Evolutionary conservation across 2,329 filamentous ascomycete species (phyloP).

Genomic region (Daldinia eschscholtzii): DNA sequence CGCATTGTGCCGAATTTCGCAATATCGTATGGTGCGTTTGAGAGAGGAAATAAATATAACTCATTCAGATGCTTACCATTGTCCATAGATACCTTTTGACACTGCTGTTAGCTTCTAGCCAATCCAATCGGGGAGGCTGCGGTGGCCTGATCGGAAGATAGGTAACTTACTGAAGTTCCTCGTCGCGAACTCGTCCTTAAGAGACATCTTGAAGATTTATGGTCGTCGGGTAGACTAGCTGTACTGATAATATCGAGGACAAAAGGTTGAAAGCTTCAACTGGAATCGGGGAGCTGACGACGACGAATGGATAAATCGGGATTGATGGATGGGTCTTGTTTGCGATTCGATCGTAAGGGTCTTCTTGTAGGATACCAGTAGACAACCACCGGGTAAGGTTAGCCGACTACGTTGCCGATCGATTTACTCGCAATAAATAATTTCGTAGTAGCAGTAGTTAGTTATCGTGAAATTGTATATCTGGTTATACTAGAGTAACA

Average conservation of each 20-base stretch:
- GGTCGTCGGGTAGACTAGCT: neutral
- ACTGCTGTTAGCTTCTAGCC: conserved; percentile 53
- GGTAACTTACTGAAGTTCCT: conserved; percentile 77
- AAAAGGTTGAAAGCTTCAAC: conserved; percentile 8
- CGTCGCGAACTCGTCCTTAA: conserved; percentile 78
- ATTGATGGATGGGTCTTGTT: conserved; percentile 12
- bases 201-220: conserved; percentile 68
- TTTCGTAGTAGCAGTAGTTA: conserved; percentile 13
- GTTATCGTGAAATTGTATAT: conserved; percentile 13
- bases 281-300: conserved; percentile 32
- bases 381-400: neutral
- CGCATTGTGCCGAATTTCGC: conserved; percentile 8
- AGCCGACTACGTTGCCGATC: conserved; percentile 15
- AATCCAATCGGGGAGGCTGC: conserved; percentile 30
- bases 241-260: conserved; percentile 25
- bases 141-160: conserved; percentile 19
- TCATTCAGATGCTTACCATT: conserved; percentile 70
- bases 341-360: conserved; percentile 32
- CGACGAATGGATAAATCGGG: conserved; percentile 32
- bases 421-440: conserved; percentile 25
- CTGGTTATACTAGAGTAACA: neutral
- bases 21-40: conserved; percentile 4
- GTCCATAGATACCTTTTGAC: conserved; percentile 75
- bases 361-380: conserved; percentile 2
- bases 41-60: conserved; percentile 9